A percentile compares a stretch with the other conserved stretches of the same genome.
These are phyloP conservation scores for Paxillus rubicundulus DNA, from an alignment of 768 basidiomycete species.

Conservation along the genomic window DNA sequence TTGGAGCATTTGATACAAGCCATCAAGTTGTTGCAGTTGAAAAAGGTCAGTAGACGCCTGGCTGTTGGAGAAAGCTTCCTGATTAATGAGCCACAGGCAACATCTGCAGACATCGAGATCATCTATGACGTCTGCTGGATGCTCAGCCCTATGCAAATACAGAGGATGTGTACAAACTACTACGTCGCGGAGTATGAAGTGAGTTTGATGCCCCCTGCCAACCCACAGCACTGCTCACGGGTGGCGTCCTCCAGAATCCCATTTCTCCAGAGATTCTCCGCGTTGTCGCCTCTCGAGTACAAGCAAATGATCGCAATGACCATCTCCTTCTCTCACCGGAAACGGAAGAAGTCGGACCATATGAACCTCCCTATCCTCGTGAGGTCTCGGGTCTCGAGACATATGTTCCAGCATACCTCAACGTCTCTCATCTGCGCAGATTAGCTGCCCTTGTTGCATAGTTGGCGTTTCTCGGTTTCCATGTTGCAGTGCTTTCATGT, in stretches of 20 bases:
- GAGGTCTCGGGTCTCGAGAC: slow-evolving; percentile 97
- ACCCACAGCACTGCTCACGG: background rate
- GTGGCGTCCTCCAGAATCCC: slow-evolving; percentile 61
- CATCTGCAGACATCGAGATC: slow-evolving; percentile 94
- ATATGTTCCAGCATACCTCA: slow-evolving; percentile 90
- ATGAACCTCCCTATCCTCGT: slow-evolving; percentile 89
- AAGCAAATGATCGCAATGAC: slow-evolving; percentile 95
- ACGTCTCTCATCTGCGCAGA: slow-evolving; percentile 84
- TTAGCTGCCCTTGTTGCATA: slow-evolving; percentile 84
- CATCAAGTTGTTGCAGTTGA: slow-evolving; percentile 94
- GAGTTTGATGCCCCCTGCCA: slow-evolving; percentile 16
- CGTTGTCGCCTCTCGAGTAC: slow-evolving; percentile 93
- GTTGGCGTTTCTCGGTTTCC: slow-evolving; percentile 9
- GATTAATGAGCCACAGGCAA: slow-evolving; percentile 52
- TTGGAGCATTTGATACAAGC: slow-evolving; percentile 99
- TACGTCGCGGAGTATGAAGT: slow-evolving; percentile 99
- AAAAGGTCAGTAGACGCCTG: slow-evolving; percentile 64
- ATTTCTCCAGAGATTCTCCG: slow-evolving; percentile 97
- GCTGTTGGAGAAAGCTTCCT: slow-evolving; percentile 6
- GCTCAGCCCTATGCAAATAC: slow-evolving; percentile 98
- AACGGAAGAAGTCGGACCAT: slow-evolving; percentile 95
- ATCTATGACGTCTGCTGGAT: slow-evolving; percentile 99
- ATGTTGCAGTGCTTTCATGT: background rate
- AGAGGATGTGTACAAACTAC: slow-evolving; percentile 98
- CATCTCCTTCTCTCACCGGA: slow-evolving; percentile 94